Percentiles rank a stretch among this genome's conserved stretches.
Conservation (phyloP, 371 early-diverging fungal genomes). For the Phascolomyces articulosus region DNA sequence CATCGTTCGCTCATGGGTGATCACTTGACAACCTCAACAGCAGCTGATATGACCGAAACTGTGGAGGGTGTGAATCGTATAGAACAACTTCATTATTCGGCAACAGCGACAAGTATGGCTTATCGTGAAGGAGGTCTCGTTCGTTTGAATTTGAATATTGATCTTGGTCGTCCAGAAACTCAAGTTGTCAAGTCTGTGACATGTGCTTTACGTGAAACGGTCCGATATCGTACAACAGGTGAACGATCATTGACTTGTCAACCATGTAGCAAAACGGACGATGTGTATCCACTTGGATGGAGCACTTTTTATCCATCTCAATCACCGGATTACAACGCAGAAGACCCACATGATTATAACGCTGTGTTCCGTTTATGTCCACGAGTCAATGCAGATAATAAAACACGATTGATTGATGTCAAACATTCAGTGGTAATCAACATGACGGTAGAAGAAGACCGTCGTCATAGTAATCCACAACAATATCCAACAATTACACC, state of each 20-base stretch:
- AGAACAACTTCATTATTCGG: constrained; percentile 36
- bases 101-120: constrained; percentile 43
- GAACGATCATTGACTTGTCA: constrained; percentile 16
- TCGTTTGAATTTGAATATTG: constrained; percentile 37
- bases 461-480: not conserved
- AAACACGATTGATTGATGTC: constrained; percentile 25
- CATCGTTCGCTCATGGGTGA: constrained; percentile 45
- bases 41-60: constrained; percentile 30
- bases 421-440: constrained; percentile 31
- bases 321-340: constrained; percentile 19
- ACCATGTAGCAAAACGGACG: constrained; percentile 21
- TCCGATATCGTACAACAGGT: constrained; percentile 48
- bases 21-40: constrained; percentile 11
- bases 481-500: not conserved
- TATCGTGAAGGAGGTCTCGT: constrained; percentile 54
- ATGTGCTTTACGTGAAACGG: constrained; percentile 44
- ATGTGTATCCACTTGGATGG: constrained; percentile 30
- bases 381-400: constrained; percentile 33
- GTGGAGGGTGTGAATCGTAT: constrained; percentile 31
- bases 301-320: constrained; percentile 30
- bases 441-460: constrained; percentile 23
- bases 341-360: constrained; percentile 26
- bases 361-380: constrained; percentile 35
- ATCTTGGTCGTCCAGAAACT: constrained; percentile 32
- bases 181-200: constrained; percentile 41